Evolutionary conservation across 2,329 filamentous ascomycete genomes (phyloP).

Genomic region (Nemania serpens): DNA sequence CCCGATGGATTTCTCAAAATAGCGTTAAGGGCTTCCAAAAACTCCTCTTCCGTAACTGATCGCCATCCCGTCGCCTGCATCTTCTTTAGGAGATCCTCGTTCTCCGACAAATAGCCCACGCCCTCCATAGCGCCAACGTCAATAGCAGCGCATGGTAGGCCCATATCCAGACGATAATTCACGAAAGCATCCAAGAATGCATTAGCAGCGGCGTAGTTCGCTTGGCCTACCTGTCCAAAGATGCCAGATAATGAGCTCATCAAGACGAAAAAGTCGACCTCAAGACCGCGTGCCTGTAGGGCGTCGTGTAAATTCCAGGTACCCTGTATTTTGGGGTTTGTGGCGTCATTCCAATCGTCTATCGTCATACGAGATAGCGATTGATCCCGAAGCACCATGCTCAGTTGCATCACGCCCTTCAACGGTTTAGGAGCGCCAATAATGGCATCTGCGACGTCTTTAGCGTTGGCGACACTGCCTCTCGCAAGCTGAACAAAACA

Average conservation of each 20-base stretch:
- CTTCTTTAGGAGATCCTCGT: conserved; percentile 9
- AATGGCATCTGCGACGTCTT: background rate
- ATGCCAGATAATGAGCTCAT: conserved; percentile 39
- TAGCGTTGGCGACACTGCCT: background rate
- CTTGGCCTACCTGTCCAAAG: conserved; percentile 38
- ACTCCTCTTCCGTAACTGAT: background rate
- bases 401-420: background rate
- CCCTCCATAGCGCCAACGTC: conserved; percentile 45
- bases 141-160: conserved; percentile 42
- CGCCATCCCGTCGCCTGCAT: conserved; percentile 3
- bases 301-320: conserved; percentile 47
- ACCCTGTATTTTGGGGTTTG: conserved; percentile 45
- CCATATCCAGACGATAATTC: conserved; percentile 35
- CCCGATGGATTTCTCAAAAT: background rate
- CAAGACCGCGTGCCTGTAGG: conserved; percentile 24
- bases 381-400: background rate
- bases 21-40: background rate
- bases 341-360: conserved; percentile 27
- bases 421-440: background rate
- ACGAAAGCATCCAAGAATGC: conserved; percentile 43
- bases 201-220: conserved; percentile 45
- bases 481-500: background rate
- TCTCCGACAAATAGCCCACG: conserved; percentile 42
- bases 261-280: conserved; percentile 45
- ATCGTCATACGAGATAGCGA: conserved; percentile 43